A percentile compares a stretch with the other conserved stretches of the same genome.
phyloP scores from a whole-genome alignment of 148 eudicot species.

The Silene conica region DNA sequence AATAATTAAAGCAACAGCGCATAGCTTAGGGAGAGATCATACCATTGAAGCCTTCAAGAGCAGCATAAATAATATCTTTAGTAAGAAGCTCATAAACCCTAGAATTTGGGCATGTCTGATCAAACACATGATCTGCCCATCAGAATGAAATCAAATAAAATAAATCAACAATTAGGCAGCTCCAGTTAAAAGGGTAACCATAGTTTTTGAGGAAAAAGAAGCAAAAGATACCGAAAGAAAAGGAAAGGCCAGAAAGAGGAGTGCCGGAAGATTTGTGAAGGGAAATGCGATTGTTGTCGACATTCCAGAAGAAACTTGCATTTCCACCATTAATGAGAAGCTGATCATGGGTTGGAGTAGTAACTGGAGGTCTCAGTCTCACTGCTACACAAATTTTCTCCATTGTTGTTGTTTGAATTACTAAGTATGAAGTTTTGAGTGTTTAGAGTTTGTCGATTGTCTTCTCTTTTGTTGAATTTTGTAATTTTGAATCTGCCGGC shows the following conservation, averaged over 20 bases:
- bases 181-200: neutral
- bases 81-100: constrained; percentile 90
- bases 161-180: neutral
- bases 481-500: neutral
- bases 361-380: constrained; percentile 64
- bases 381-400: constrained; percentile 98
- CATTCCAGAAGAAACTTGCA: constrained; percentile 61
- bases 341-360: constrained; percentile 9
- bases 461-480: neutral
- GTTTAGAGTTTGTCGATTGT: too few species aligned
- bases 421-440: too few species aligned
- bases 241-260: constrained; percentile 66
- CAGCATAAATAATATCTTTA: constrained; percentile 77
- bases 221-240: constrained; percentile 52
- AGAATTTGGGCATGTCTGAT: constrained; percentile 68
- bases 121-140: constrained; percentile 85
- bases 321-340: constrained; percentile 6
- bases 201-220: neutral
- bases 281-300: constrained; percentile 67
- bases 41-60: constrained; percentile 93
- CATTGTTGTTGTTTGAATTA: constrained; percentile 44
- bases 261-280: constrained; percentile 69
- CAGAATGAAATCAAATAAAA: constrained; percentile 2
- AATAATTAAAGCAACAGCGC: neutral
- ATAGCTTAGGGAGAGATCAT: neutral